Percentiles rank a stretch among this genome's conserved stretches.
phyloP scores from a whole-genome alignment of 1,284 basidiomycete genomes.

The Trichosporon asahii region DNA sequence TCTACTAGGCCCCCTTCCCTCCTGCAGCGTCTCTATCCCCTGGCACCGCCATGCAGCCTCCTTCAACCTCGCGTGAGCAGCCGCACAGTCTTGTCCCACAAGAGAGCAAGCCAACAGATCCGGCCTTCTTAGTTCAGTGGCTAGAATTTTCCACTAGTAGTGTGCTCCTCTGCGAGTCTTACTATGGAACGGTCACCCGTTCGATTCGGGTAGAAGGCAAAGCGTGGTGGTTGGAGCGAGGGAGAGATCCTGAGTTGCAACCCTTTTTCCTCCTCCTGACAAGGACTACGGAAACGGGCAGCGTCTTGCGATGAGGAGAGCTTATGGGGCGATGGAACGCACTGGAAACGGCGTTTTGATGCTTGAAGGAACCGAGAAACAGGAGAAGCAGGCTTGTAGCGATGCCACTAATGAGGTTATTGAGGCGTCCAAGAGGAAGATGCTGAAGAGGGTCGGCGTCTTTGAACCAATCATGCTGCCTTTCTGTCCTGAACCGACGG shows the following conservation, averaged over 20 bases:
- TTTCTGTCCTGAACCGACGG: too few relatives aligned
- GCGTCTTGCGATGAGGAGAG: not conserved
- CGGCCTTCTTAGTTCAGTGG: conserved; percentile 3
- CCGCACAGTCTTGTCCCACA: not conserved
- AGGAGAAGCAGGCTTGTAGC: not conserved
- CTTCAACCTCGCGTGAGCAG: not conserved
- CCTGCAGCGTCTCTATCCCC: too few relatives aligned
- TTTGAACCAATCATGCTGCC: not conserved
- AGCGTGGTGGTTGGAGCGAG: not conserved
- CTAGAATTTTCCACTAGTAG: conserved; percentile 5
- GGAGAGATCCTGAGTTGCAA: not conserved
- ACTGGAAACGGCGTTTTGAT: too few relatives aligned
- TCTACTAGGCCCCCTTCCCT: too few relatives aligned
- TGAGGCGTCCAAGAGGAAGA: not conserved
- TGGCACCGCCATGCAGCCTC: too few relatives aligned
- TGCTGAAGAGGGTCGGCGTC: not conserved
- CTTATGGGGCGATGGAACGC: too few relatives aligned
- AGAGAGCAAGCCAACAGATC: not conserved
- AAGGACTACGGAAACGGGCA: not conserved
- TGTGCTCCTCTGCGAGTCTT: not conserved
- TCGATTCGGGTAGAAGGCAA: conserved; percentile 7
- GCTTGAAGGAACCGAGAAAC: too few relatives aligned
- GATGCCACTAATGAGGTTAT: too few relatives aligned
- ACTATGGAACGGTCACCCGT: conserved; percentile 7
- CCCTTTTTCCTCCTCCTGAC: not conserved